A percentile compares a stretch with the other conserved stretches of the same genome.
phyloP scores from a whole-genome alignment of 257 asterid genomes.

The Plantago ovata region DNA sequence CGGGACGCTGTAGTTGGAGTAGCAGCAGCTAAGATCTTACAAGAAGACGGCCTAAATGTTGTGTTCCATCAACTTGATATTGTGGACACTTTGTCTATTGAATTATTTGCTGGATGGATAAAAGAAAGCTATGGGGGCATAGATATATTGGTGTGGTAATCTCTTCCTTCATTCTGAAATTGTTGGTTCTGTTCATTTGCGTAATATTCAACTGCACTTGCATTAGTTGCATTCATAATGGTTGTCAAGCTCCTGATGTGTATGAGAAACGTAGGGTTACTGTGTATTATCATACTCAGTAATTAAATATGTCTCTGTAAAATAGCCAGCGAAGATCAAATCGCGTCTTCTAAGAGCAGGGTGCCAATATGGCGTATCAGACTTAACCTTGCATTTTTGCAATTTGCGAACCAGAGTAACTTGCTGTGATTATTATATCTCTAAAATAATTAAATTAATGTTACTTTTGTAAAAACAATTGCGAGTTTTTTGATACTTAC shows the following conservation, averaged over 20 bases:
- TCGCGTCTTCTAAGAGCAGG: no score
- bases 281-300: no score
- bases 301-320: no score
- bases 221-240: no score
- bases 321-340: no score
- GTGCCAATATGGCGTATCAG: no score
- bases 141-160: slow-evolving; percentile 65
- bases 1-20: slow-evolving; percentile 61
- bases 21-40: slow-evolving; percentile 59
- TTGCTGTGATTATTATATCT: no score
- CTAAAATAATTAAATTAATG: not conserved
- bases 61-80: slow-evolving; percentile 68
- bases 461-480: not conserved
- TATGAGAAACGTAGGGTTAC: no score
- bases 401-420: no score
- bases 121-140: slow-evolving; percentile 61
- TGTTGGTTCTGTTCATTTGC: not conserved
- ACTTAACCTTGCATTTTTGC: no score
- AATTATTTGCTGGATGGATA: slow-evolving; percentile 55
- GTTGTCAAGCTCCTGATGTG: no score
- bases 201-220: slow-evolving; percentile 1
- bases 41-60: slow-evolving; percentile 61
- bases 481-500: not conserved
- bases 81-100: slow-evolving; percentile 56
- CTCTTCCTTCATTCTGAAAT: slow-evolving; percentile 12